A percentile compares a stretch with the other conserved stretches of the same genome.
Conservation (phyloP, 768 basidiomycete genomes). For the Ramaria sp. region DNA sequence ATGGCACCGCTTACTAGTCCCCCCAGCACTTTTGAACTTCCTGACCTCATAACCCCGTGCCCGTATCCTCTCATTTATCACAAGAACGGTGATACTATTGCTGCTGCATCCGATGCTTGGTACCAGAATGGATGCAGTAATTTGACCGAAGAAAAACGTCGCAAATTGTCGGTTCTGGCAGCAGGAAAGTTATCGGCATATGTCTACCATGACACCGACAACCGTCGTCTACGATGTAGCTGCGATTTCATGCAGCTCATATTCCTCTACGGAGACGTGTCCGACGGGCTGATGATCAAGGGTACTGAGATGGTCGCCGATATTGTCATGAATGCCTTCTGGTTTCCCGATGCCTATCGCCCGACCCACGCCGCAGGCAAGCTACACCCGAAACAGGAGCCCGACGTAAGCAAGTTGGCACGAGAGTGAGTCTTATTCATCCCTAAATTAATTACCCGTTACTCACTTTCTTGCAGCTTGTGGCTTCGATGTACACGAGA, state of each 20-base stretch:
- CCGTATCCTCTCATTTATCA: slow-evolving; percentile 35
- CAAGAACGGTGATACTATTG: slow-evolving; percentile 34
- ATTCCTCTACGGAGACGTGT: slow-evolving; percentile 21
- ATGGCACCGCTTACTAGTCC: neutral
- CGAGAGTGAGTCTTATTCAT: slow-evolving; percentile 21
- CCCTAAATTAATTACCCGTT: too few relatives aligned
- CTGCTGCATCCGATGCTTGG: slow-evolving; percentile 39
- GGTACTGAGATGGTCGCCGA: slow-evolving; percentile 15
- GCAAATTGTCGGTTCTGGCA: slow-evolving; percentile 41
- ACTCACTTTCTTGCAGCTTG: slow-evolving; percentile 19
- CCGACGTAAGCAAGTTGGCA: slow-evolving; percentile 19
- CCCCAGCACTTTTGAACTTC: neutral
- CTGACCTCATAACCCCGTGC: slow-evolving; percentile 36
- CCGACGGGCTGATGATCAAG: slow-evolving; percentile 7
- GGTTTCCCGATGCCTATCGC: slow-evolving; percentile 18
- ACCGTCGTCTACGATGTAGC: slow-evolving; percentile 49
- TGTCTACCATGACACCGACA: slow-evolving; percentile 48
- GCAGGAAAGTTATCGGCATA: slow-evolving; percentile 57
- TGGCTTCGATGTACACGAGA: slow-evolving; percentile 28
- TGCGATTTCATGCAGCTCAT: slow-evolving; percentile 53
- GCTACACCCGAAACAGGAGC: slow-evolving; percentile 19
- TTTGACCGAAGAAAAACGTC: slow-evolving; percentile 14
- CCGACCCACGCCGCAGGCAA: slow-evolving; percentile 11
- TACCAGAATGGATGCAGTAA: neutral
- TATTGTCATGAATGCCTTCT: slow-evolving; percentile 21